Conservation (phyloP, 306 rosid species). For the Betula pendula region DNA sequence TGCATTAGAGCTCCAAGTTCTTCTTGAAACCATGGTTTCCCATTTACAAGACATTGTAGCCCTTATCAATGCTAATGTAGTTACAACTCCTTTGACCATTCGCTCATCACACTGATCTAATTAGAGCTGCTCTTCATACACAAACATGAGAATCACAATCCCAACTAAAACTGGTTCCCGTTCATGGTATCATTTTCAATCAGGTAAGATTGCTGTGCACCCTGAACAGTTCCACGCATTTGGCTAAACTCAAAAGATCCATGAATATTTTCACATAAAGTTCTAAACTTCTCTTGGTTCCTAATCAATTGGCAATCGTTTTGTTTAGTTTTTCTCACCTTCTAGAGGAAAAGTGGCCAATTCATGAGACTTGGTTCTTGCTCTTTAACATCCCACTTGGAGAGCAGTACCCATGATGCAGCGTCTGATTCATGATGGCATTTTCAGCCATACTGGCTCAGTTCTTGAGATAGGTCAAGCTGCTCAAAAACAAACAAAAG, state of each 20-base stretch:
- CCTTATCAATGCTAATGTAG: neutral
- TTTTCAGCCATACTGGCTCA: neutral
- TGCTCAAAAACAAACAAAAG: constrained; percentile 1
- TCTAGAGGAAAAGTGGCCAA: constrained; percentile 3
- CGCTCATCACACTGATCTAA: neutral
- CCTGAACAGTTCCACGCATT: neutral
- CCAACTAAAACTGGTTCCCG: neutral
- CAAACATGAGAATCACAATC: neutral
- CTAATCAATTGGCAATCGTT: neutral
- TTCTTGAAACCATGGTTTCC: neutral
- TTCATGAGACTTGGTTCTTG: neutral
- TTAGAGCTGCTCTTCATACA: neutral
- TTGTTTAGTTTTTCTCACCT: neutral
- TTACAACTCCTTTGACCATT: neutral
- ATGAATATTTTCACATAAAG: neutral
- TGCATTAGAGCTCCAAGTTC: neutral
- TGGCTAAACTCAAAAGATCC: neutral
- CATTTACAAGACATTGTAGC: neutral
- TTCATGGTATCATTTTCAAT: neutral
- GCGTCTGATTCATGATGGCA: constrained; percentile 11
- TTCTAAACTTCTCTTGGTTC: neutral
- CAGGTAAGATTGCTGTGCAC: neutral
- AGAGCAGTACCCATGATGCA: neutral
- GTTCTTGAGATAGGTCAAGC: neutral
- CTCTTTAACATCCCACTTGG: neutral